Evolutionary conservation across 108 stramenopile genomes (phyloP), one percentile per base, ranked within the genome.

Genomic region (Discostella stelligeroides): DNA sequence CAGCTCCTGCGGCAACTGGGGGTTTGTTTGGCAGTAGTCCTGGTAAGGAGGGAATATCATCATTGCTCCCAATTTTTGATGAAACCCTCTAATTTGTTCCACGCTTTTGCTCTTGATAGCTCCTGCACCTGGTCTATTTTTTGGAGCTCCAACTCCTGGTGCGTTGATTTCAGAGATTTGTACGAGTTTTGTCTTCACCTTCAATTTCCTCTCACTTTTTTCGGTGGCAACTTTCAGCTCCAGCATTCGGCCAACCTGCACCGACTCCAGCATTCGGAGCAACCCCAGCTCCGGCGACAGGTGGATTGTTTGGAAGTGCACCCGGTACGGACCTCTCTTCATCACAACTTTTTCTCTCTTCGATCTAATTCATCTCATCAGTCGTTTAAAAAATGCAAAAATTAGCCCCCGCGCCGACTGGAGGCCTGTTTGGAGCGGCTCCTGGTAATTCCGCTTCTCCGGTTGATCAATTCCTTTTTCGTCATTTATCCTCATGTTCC

Each of bases 301-400:
- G 73, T 12, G 85, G 86, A n/a, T 79, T 88, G 37, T 93, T 93
- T 78, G 92, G 88, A 50, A 25, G 49, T 23, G 69, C 58, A 2
- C 41, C 75, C 1, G 60, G 50, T 55, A 21, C 42, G 72, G 18
- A 41, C 29, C 3, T 34, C 34, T 48, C 45, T 30, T 56, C 1
- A 23, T 39, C 13, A 6, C 48, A 0, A 18, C 3, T 12, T 9
- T 14, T 40, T 20, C 11, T 67, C 24, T 21, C 17, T n/a, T 20
- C 7, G 21, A 15, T 21, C 6, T 39, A 6, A 15, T 13, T 4
- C 12, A 24, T 17, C 27, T 45, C 34, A 6, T 17, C 25, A 27
- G 17, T 46, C 53, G 47, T 15, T 46, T 80, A n/a, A 18, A 38
- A 11, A 17, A 43, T 6, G 46, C n/a, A n/a, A n/a, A n/a, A n/a